Base-by-base conservation (phyloP, 148 eudicot species). In the Fagopyrum esculentum region DNA sequence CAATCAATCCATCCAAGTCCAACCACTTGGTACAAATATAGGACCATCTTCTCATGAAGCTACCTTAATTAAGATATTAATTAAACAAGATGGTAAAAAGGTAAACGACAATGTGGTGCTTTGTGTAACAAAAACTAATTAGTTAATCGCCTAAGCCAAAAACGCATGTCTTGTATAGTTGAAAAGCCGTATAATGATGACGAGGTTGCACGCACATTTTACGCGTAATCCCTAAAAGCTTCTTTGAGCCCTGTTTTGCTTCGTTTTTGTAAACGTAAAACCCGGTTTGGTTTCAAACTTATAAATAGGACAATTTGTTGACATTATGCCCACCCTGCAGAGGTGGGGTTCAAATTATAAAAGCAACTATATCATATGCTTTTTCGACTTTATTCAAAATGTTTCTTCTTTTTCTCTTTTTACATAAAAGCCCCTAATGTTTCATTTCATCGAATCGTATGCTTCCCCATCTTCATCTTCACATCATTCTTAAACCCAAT, bases 401-500 rank as follows among this genome's bases (percentile, higher is more conserved):
- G 47, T 66, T 66, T 43, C 15, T 43, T 3, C 5, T 63, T 30
- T 29, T 29, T 6, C 44, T 29, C 44, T 30, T 30, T 63, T 11
- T 9, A 12, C 43, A 63, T 29, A 2, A 40, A 66, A 66, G 30
- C 46, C n/a, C 19, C 43, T 40, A 43, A 13, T 35, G 40, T 35
- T 35, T 35, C 40, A 35, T 66, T 66, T 66, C 9, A 66, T 40
- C 46, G 71, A 43, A 66, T 66, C 71, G 9, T 66, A 66, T 66
- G 71, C 71, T 66, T 66, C 71, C 71, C 47, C 6, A 66, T 66
- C 71, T 66, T 66, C 71, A 66, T 17, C 69, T 30, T 63, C 69
- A 63, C 69, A 29, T 63, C 69, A 63, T 63, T 57, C 64, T 57
- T 54, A 13, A 50, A 50, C 59, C 15, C 1, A 30, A n/a, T n/a